Conservation (phyloP, 2,329 filamentous ascomycete genomes). For the Trichophyton equinum region DNA sequence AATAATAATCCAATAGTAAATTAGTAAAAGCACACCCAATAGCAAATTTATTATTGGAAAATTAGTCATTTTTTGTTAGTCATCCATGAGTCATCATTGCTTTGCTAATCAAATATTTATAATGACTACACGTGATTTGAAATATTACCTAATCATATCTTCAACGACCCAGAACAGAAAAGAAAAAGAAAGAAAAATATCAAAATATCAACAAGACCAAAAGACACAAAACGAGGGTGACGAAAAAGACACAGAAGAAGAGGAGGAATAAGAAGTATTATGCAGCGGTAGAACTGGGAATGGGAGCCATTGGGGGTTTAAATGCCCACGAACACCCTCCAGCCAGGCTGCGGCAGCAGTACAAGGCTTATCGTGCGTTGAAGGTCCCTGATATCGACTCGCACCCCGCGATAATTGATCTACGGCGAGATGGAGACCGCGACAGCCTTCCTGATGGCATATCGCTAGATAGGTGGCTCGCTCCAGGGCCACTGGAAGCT, state of each 20-base stretch:
- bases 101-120: too few relatives aligned
- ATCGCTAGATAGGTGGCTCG: slow-evolving; percentile 20
- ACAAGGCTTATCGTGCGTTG: slow-evolving; percentile 60
- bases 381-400: slow-evolving; percentile 40
- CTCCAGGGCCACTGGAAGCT: slow-evolving; percentile 19
- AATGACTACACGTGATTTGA: neutral
- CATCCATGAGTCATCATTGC: neutral
- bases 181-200: neutral
- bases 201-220: too few relatives aligned
- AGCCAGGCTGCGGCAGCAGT: slow-evolving; percentile 53
- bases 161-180: neutral
- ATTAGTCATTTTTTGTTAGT: neutral
- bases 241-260: neutral
- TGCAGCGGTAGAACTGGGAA: neutral
- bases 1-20: too few relatives aligned
- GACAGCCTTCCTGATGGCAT: slow-evolving; percentile 18
- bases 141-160: neutral
- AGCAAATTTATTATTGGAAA: too few relatives aligned
- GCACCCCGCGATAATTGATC: slow-evolving; percentile 47
- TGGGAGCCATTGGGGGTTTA: slow-evolving; percentile 26
- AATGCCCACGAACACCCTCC: slow-evolving; percentile 72
- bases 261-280: too few relatives aligned
- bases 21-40: too few relatives aligned
- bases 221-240: neutral
- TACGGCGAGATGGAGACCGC: slow-evolving; percentile 29